Conservation (phyloP, 2,329 filamentous ascomycete genomes). For the Ascochyta rabiei region DNA sequence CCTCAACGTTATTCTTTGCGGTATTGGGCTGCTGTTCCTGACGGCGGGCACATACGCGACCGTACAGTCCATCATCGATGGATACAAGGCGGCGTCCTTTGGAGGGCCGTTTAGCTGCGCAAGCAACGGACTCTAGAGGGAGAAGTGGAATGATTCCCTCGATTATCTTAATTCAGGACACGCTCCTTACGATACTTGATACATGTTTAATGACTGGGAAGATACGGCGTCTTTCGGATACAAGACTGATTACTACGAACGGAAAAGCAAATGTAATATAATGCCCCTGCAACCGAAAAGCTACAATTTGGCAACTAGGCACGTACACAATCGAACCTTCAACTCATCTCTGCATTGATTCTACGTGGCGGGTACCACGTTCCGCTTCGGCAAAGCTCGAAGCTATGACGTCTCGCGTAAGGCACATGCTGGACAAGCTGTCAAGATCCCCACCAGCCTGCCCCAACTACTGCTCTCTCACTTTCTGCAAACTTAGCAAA, state of each 20-base stretch:
- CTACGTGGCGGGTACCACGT: background rate
- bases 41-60: conserved; percentile 77
- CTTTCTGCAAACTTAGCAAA: background rate
- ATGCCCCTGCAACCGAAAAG: background rate
- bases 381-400: conserved; percentile 15
- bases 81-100: conserved; percentile 69
- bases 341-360: no score
- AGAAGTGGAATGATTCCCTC: background rate
- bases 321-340: background rate
- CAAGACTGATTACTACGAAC: background rate
- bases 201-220: conserved; percentile 1
- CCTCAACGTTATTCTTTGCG: conserved; percentile 75
- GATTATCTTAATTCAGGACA: background rate
- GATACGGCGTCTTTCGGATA: background rate
- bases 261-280: background rate
- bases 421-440: conserved; percentile 30
- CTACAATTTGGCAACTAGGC: background rate
- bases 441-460: conserved; percentile 24
- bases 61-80: conserved; percentile 75
- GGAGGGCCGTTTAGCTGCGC: conserved; percentile 76
- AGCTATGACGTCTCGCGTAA: conserved; percentile 41
- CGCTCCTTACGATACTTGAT: background rate
- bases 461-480: background rate
- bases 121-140: conserved; percentile 64
- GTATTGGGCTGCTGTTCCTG: conserved; percentile 80